Conservation (phyloP, 78 protist genomes). For the Creolimax fragrantissima region DNA sequence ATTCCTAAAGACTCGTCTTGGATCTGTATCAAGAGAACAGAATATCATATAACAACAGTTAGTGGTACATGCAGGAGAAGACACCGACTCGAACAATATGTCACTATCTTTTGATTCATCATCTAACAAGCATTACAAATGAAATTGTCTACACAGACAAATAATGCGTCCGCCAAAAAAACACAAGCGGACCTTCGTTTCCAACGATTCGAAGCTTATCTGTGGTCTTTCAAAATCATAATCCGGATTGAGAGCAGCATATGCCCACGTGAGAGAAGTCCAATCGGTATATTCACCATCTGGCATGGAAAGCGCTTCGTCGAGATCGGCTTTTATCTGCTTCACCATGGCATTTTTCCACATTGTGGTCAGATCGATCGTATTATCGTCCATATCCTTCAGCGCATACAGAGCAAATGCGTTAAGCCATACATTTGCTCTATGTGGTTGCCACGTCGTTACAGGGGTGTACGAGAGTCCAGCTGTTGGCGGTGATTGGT, state of each 20-base stretch:
- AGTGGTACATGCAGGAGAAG: no score
- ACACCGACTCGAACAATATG: no score
- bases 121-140: no score
- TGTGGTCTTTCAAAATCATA: not conserved
- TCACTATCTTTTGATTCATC: no score
- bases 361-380: not conserved
- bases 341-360: not conserved
- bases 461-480: not conserved
- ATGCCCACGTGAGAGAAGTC: not conserved
- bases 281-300: no score
- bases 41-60: no score
- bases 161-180: no score
- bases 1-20: not conserved
- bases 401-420: not conserved
- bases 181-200: not conserved
- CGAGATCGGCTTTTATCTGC: no score
- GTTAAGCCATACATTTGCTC: not conserved
- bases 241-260: not conserved
- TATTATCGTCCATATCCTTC: not conserved
- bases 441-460: not conserved
- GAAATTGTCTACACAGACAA: no score
- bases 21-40: not conserved
- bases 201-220: not conserved
- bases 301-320: no score
- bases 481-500: not conserved